Percentiles rank a stretch among this genome's conserved stretches.
These are phyloP conservation scores for Scleroderma bovista DNA, from an alignment of 768 basidiomycete genomes.

Conservation along the genomic window DNA sequence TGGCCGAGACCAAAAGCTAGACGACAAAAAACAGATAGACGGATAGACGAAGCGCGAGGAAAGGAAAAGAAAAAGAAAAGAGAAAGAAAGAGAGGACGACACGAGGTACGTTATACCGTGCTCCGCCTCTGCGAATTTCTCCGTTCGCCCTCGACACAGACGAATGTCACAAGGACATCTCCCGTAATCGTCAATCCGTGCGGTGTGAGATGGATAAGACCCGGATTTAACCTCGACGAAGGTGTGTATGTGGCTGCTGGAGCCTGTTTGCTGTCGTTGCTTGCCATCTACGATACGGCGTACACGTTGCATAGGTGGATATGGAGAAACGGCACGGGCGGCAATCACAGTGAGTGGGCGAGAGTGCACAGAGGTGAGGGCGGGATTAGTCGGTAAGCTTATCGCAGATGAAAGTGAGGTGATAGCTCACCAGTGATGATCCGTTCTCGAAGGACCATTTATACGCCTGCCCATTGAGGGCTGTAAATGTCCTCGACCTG, in stretches of 20 bases:
- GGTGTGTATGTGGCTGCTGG: constrained; percentile 27
- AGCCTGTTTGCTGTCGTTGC: constrained; percentile 29
- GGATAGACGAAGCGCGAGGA: too few relatives aligned
- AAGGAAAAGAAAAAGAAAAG: too few relatives aligned
- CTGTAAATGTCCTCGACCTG: constrained; percentile 29
- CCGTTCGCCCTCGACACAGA: constrained; percentile 30
- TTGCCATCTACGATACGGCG: constrained; percentile 26
- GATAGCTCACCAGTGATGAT: constrained; percentile 21
- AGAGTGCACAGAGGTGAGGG: background rate
- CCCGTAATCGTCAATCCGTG: constrained; percentile 27
- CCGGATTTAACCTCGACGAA: constrained; percentile 21
- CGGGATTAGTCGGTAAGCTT: constrained; percentile 1
- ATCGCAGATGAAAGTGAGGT: background rate
- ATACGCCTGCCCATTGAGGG: constrained; percentile 30
- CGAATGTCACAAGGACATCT: constrained; percentile 29
- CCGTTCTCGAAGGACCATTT: constrained; percentile 32
- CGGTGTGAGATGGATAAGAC: constrained; percentile 28
- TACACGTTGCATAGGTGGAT: too few relatives aligned
- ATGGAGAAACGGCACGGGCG: too few relatives aligned
- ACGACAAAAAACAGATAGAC: too few relatives aligned
- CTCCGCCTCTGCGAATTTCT: constrained; percentile 22
- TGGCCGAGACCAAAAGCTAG: too few relatives aligned
- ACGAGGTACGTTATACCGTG: background rate
- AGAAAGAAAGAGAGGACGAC: background rate
- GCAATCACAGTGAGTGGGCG: background rate